Evolutionary conservation across 208 protist genomes (phyloP).

Genomic region (Leishmania tropica): DNA sequence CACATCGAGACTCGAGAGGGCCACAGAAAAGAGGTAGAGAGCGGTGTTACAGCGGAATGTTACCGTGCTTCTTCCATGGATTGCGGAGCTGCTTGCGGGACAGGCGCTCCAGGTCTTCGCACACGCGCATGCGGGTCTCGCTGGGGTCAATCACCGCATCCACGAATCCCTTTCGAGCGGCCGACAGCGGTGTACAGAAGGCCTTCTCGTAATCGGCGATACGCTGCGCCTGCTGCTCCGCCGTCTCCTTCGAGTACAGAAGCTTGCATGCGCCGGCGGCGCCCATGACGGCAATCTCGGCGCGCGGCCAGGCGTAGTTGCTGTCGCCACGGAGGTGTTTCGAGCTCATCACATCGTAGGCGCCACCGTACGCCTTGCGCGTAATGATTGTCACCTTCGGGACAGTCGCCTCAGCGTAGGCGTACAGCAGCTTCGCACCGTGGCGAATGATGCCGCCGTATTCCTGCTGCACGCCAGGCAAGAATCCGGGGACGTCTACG

Average conservation of each 20-base stretch:
- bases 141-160: constrained; percentile 95
- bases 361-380: constrained; percentile 97
- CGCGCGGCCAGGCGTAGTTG: constrained; percentile 96
- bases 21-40: not conserved
- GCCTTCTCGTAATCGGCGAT: constrained; percentile 81
- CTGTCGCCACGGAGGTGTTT: constrained; percentile 95
- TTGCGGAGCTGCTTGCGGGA: constrained; percentile 84
- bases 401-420: constrained; percentile 97
- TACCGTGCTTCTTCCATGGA: constrained; percentile 95
- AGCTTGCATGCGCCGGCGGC: constrained; percentile 94
- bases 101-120: constrained; percentile 94
- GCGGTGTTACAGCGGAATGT: constrained; percentile 93
- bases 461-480: constrained; percentile 92
- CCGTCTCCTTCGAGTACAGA: constrained; percentile 72
- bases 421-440: constrained; percentile 98
- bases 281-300: constrained; percentile 98
- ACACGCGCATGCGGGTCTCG: constrained; percentile 84
- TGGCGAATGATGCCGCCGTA: constrained; percentile 97
- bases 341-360: constrained; percentile 96
- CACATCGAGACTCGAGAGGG: not conserved
- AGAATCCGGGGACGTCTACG: constrained; percentile 97
- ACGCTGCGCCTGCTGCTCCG: constrained; percentile 51
- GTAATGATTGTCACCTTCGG: constrained; percentile 97
- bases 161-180: constrained; percentile 93
- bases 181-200: constrained; percentile 92